Percentiles rank a stretch among this genome's conserved stretches.
phyloP scores from a whole-genome alignment of 768 basidiomycete species.

The Boletus tylopilopsis region DNA sequence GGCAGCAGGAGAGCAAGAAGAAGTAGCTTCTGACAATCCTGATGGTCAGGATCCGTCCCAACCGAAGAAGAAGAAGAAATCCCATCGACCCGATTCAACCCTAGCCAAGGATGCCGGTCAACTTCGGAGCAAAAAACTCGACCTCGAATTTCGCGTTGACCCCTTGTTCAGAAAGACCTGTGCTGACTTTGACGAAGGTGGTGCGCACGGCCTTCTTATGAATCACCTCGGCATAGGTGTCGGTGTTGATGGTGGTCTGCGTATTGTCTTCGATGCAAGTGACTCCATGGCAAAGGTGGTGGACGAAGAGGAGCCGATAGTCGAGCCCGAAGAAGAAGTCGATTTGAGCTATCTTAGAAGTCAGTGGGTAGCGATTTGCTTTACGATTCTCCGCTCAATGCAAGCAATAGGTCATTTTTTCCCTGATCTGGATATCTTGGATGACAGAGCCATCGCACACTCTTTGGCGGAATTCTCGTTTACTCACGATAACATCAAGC shows the following conservation, averaged over 20 bases:
- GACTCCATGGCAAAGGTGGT: constrained; percentile 79
- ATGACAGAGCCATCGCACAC: constrained; percentile 72
- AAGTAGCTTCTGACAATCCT: constrained; percentile 54
- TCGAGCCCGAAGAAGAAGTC: constrained; percentile 67
- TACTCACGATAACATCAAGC: constrained; percentile 54
- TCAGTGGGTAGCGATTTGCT: constrained; percentile 32
- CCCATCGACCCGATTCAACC: constrained; percentile 72
- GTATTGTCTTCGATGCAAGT: constrained; percentile 95
- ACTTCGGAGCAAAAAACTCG: constrained; percentile 86
- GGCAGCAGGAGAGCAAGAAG: constrained; percentile 55
- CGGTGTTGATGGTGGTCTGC: constrained; percentile 74
- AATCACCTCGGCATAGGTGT: constrained; percentile 84
- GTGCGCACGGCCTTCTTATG: constrained; percentile 93
- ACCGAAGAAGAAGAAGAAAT: constrained; percentile 55
- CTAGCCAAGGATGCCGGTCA: constrained; percentile 84
- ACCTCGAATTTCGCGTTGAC: constrained; percentile 94
- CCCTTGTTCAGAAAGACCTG: constrained; percentile 97
- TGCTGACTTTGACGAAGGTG: constrained; percentile 98
- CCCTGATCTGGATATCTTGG: constrained; percentile 59
- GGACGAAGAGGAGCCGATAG: constrained; percentile 61
- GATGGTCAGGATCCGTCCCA: constrained; percentile 65
- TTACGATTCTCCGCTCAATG: constrained; percentile 2
- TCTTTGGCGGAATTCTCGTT: constrained; percentile 84
- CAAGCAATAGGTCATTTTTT: constrained; percentile 58
- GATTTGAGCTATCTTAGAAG: constrained; percentile 62